Base-by-base conservation (phyloP, 2,329 filamentous ascomycete genomes). In the Neophaeococcomyces aloes region DNA sequence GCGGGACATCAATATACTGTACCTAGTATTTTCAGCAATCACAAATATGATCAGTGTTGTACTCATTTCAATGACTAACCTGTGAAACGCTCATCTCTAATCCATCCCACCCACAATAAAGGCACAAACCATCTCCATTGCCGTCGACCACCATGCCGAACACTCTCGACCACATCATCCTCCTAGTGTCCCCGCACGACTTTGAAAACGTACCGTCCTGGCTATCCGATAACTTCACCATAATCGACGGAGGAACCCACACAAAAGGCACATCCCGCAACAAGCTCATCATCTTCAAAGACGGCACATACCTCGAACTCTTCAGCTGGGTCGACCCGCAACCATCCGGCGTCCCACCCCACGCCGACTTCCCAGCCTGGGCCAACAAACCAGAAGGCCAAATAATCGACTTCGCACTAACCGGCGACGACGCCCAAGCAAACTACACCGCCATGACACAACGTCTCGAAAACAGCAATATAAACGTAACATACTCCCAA, bases 271-370 rank as follows among this genome's bases (percentile, higher is more conserved):
- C 54, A 5, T 50, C 48, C 13, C 50, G 45, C 19, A 56, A 56
- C 46, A 55, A 55, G 42, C 53, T 56, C 42, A 49, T 56, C 38
- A 47, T 56, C 45, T 54, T 55, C 47, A 38, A 48, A 15, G 53
- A 56, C 42, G 53, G 54, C 14, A 55, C 54, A 13, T 55, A 53
- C 38, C 43, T 56, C 42, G 54, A 56, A 41, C 48, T 56, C n/a
- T 49, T 56, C 32, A 52, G 48, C 31, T 56, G 54, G 53, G 50
- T 54, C 35, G 33, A 34, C 10, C 42, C 48, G 25, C 52, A 51
- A 7, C 31, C 39, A 11, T 19, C 23, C 7, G 18, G 18, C 8
- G 44, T 40, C 18, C 51, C 53, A 18, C 52, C 52, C 32, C 45
- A 49, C 42, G 46, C 53, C 36, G 44, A 46, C 18, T 37, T 37